Evolutionary conservation across 768 basidiomycete species (phyloP), one percentile per base, ranked within the genome.

Genomic region (Steccherinum ochraceum): DNA sequence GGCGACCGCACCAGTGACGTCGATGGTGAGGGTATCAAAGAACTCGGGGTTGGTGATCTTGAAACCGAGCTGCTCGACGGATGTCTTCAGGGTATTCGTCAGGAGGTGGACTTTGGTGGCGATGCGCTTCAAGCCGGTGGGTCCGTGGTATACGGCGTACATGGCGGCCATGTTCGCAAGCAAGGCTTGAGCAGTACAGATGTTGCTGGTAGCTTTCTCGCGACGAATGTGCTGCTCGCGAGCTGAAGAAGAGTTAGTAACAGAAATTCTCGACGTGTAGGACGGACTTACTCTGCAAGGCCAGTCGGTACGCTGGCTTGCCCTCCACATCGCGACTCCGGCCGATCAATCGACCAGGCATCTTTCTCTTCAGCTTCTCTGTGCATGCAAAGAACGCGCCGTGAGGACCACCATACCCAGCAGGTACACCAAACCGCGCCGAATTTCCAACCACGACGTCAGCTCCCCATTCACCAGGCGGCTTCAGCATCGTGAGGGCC

Each of bases 91-190:
- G 49, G 91, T 75, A 50, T 85, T 83, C 0, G 96, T 87, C 58
- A 91, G 80, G 18, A 83, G 76, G 66, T 98, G 93, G n/a, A 97
- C 89, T 69, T 89, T 92, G 63, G 78, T 73, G 18, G 93, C 93
- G 56, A 98, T 97, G 43, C 81, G 81, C 52, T 75, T 72, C 24
- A 99, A 76, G 51, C 94, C 93, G 42, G 73, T 76, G 0, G 96
- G 89, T 11, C 96, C 96, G 62, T 99, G 96, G 66, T 96, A 98
- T 19, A 97, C 82, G 4, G 93, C 93, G 63, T 93, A 93, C 95
- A 99, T 97, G 27, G 94, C 93, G 18, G 96, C 92, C 92, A 97
- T 97, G 70, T 99, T 99, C 18, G 96, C 96, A 23, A 99, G 86
- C 16, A 99, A 81, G 0, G 93, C 96, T 69, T 99, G 94, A 58